Evolutionary conservation across 768 basidiomycete genomes (phyloP).

Genomic region (Clitopilus passeckerianus): DNA sequence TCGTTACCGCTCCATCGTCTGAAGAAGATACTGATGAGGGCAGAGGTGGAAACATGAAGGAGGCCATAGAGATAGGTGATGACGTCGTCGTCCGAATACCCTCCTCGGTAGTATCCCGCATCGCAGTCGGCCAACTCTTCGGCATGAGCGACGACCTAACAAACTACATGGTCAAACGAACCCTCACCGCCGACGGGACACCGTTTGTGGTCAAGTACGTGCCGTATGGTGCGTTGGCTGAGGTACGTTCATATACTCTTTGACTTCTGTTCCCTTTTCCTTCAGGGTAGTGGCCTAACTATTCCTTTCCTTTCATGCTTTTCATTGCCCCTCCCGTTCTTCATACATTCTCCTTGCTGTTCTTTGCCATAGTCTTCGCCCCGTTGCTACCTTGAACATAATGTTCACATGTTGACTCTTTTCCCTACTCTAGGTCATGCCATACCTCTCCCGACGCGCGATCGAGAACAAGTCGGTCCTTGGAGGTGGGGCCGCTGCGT

Average conservation of each 20-base stretch:
- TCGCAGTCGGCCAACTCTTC: conserved; percentile 79
- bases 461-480: conserved; percentile 92
- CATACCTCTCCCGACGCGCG: conserved; percentile 83
- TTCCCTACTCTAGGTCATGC: conserved; percentile 58
- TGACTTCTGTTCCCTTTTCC: neutral
- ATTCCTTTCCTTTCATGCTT: too few relatives aligned
- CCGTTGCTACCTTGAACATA: too few relatives aligned
- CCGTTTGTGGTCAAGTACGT: conserved; percentile 84
- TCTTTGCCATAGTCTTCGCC: too few relatives aligned
- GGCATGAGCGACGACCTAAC: conserved; percentile 79
- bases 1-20: neutral
- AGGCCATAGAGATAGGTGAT: conserved; percentile 14
- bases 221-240: conserved; percentile 68
- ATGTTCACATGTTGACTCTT: too few relatives aligned
- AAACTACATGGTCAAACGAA: conserved; percentile 56
- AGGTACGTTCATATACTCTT: conserved; percentile 31
- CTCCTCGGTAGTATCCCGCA: conserved; percentile 54
- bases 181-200: conserved; percentile 29
- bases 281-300: too few relatives aligned
- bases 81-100: conserved; percentile 28
- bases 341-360: too few relatives aligned
- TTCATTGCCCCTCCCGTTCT: too few relatives aligned
- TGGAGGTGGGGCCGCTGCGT: conserved; percentile 60
- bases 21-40: neutral
- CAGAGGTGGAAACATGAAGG: too few relatives aligned